phyloP scores from a whole-genome alignment of 108 stramenopile species.

The Schizochytrium sp. region DNA sequence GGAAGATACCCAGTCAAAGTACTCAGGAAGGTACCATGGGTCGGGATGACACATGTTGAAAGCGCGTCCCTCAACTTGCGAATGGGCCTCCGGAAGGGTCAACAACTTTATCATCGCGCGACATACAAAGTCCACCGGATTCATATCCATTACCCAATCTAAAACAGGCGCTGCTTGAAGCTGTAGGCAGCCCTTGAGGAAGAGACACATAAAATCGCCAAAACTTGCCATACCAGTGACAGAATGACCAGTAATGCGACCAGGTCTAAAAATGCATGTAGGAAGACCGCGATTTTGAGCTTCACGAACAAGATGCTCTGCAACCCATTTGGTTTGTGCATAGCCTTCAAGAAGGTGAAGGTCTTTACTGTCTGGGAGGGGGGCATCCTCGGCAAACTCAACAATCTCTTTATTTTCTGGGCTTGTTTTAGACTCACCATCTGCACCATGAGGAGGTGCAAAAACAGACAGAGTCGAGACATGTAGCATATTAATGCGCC shows the following conservation, averaged over 20 bases:
- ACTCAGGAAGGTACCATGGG: constrained; percentile 11
- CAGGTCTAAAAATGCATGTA: constrained; percentile 67
- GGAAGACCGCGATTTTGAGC: constrained; percentile 66
- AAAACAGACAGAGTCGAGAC: constrained; percentile 51
- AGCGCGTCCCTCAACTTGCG: neutral
- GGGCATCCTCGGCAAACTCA: neutral
- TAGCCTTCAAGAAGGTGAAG: constrained; percentile 36
- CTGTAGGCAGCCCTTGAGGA: constrained; percentile 65
- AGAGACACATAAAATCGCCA: constrained; percentile 73
- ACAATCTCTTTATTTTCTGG: neutral
- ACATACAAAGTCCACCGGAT: constrained; percentile 56
- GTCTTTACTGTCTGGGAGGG: neutral
- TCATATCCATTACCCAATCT: constrained; percentile 49
- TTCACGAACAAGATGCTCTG: constrained; percentile 70
- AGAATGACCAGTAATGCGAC: constrained; percentile 70
- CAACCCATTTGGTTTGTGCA: constrained; percentile 65
- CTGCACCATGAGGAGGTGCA: neutral
- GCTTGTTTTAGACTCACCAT: neutral
- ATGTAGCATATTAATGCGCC: neutral
- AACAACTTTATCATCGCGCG: neutral
- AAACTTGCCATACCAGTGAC: constrained; percentile 65
- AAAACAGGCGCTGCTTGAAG: constrained; percentile 40
- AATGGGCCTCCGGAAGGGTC: neutral
- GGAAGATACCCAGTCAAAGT: neutral
- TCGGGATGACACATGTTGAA: constrained; percentile 61